A percentile compares a stretch with the other conserved stretches of the same genome.
Evolutionary conservation across 768 basidiomycete genomes (phyloP).

Genomic region (Gymnopilus dilepis): DNA sequence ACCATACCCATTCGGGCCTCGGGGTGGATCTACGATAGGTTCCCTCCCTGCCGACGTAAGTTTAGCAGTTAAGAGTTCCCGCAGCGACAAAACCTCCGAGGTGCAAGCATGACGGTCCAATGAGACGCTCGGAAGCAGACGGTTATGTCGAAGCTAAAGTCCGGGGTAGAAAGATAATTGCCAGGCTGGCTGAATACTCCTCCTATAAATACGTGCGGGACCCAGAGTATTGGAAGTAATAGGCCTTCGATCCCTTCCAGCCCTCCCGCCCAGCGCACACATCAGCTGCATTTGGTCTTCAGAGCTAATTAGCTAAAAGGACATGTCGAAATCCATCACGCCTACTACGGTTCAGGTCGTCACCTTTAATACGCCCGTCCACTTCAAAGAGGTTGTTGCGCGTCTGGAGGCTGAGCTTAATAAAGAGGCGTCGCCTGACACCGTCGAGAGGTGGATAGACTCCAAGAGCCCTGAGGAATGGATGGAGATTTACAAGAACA

Average conservation of each 20-base stretch:
- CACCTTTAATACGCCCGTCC: slow-evolving; percentile 45
- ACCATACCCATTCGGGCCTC: slow-evolving; percentile 3
- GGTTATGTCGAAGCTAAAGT: neutral
- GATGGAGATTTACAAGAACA: slow-evolving; percentile 33
- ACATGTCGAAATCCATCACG: slow-evolving; percentile 31
- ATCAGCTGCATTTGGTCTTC: neutral
- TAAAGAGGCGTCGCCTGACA: slow-evolving; percentile 37
- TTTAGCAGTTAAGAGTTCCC: slow-evolving; percentile 3
- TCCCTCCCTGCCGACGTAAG: neutral
- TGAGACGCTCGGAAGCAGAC: neutral
- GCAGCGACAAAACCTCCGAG: neutral
- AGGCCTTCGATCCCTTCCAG: neutral
- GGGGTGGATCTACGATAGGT: neutral
- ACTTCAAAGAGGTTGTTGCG: slow-evolving; percentile 45
- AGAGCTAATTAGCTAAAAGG: neutral
- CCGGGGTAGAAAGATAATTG: neutral
- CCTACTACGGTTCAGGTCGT: slow-evolving; percentile 46
- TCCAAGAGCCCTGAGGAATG: slow-evolving; percentile 43
- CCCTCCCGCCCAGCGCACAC: neutral
- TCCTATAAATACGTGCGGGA: neutral
- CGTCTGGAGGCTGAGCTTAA: slow-evolving; percentile 51
- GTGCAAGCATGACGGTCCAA: neutral
- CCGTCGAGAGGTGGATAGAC: slow-evolving; percentile 28
- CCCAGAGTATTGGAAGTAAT: neutral
- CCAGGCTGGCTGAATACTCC: neutral